Conservation (phyloP, 2,329 filamentous ascomycete species). For the Colletotrichum gloeosporioides region DNA sequence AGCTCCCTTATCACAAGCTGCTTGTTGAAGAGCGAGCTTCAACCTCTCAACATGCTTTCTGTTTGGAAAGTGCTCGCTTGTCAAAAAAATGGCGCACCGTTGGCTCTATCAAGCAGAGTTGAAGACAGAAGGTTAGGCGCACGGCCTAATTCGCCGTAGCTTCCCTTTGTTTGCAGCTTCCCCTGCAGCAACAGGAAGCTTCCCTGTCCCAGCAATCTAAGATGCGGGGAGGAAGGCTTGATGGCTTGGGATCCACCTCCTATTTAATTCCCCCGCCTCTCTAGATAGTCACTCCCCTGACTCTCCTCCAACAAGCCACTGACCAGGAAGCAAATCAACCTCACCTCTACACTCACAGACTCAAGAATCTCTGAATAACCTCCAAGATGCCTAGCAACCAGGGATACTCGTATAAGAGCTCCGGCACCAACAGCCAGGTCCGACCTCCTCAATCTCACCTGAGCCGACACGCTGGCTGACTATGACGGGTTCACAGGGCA, state of each 20-base stretch:
- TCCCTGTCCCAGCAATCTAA: neutral
- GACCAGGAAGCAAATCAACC: neutral
- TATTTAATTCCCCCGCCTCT: neutral
- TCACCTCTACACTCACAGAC: neutral
- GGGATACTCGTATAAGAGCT: conserved; percentile 50
- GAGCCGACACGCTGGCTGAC: neutral
- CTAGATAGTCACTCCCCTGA: rapidly evolving
- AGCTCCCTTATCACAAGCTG: neutral
- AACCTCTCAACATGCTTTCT: neutral
- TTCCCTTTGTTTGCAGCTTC: neutral
- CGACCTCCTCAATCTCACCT: conserved; percentile 3
- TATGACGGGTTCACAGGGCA: conserved; percentile 53
- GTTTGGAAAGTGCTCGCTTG: neutral
- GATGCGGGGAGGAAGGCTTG: neutral
- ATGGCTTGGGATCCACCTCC: neutral
- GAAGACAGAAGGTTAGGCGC: neutral
- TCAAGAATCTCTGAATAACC: neutral
- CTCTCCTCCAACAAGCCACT: neutral
- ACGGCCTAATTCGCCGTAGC: neutral
- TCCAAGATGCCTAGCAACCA: conserved; percentile 24
- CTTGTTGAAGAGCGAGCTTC: neutral
- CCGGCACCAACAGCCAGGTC: conserved; percentile 70
- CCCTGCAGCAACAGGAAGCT: neutral
- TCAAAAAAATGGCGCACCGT: neutral
- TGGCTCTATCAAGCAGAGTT: neutral